Evolutionary conservation across 148 eudicot species (phyloP), one percentile per base, ranked within the genome.

Genomic region (Rhododendron ovatum): DNA sequence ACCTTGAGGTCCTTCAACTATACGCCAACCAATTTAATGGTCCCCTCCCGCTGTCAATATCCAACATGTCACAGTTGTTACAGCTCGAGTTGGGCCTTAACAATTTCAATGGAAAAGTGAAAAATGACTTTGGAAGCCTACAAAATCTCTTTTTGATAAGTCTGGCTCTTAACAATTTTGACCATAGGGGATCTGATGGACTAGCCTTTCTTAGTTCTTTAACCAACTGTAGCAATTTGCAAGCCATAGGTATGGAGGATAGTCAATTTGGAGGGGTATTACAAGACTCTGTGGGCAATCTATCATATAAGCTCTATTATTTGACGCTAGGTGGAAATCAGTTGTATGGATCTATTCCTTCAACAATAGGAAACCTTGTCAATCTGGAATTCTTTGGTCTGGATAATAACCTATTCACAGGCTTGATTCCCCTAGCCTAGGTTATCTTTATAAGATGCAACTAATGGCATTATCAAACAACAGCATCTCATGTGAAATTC

Each of bases 181-280:
- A 71, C 12, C 37, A 26, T 53, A 78, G 71, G 18, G 80, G 81
- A 86, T 69, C 41, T 13, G 87, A 82, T 86, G 80, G 71, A 1
- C 5, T 86, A 14, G 55, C n/a, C 3, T 81, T 86, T 57, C 18
- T 86, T 22, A 35, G 12, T 39, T 73, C 87, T n/a, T 30, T 86
- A 15, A 11, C 51, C 24, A 86, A 86, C 41, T 86, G 87, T 73
- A 86, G 84, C 69, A 53, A 51, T 10, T 75, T 86, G n/a, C 26
- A 37, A 18, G 5, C 12, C 2, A 11, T 86, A 12, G 50, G 12
- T 35, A 22, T 81, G 37, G 37, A 1, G 26, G n/a, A 0, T 20
- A 81, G 81, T 26, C 48, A 86, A 13, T 37, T 86, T 4, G 28
- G 9, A 47, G 80, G 80, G 5, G 51, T 30, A 1, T 75, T 86